These are phyloP conservation scores for Sarocladiaceae sp. DNA, from an alignment of 2,329 filamentous ascomycete genomes.

Conservation along the genomic window DNA sequence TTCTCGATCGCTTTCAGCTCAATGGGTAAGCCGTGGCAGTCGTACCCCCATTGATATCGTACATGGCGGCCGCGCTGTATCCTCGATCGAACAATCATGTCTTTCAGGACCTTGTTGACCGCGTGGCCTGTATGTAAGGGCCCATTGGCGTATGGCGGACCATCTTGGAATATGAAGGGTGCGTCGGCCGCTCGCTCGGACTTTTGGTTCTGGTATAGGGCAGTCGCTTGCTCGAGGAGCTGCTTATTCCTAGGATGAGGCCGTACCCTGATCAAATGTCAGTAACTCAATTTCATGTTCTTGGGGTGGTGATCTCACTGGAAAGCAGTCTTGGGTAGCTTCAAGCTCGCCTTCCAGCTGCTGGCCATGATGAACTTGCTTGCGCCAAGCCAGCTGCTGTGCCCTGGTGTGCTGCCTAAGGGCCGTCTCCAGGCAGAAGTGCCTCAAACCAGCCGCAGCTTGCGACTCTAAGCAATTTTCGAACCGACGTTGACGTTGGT, in stretches of 20 bases:
- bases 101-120: slow-evolving; percentile 95
- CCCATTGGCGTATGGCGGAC: slow-evolving; percentile 95
- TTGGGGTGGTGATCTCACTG: slow-evolving; percentile 57
- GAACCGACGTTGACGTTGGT: background rate
- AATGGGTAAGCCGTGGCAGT: slow-evolving; percentile 95
- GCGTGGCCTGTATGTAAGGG: slow-evolving; percentile 89
- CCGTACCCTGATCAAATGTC: slow-evolving; percentile 38
- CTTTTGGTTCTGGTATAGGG: slow-evolving; percentile 80
- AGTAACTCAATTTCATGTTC: background rate
- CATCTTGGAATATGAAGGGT: slow-evolving; percentile 85
- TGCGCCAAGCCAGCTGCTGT: background rate
- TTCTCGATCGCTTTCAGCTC: slow-evolving; percentile 85
- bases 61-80: slow-evolving; percentile 68
- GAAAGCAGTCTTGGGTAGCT: slow-evolving; percentile 70
- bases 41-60: slow-evolving; percentile 88
- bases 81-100: slow-evolving; percentile 81
- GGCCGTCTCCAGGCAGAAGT: background rate
- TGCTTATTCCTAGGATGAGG: slow-evolving; percentile 36
- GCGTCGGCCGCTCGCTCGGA: slow-evolving; percentile 48
- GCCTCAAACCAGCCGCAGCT: background rate
- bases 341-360: slow-evolving; percentile 71
- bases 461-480: background rate
- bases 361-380: slow-evolving; percentile 37
- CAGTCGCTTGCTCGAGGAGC: slow-evolving; percentile 4
- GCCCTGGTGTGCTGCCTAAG: background rate